Base-by-base conservation (phyloP, 1,284 basidiomycete genomes). In the Ceratobasidium sp. region DNA sequence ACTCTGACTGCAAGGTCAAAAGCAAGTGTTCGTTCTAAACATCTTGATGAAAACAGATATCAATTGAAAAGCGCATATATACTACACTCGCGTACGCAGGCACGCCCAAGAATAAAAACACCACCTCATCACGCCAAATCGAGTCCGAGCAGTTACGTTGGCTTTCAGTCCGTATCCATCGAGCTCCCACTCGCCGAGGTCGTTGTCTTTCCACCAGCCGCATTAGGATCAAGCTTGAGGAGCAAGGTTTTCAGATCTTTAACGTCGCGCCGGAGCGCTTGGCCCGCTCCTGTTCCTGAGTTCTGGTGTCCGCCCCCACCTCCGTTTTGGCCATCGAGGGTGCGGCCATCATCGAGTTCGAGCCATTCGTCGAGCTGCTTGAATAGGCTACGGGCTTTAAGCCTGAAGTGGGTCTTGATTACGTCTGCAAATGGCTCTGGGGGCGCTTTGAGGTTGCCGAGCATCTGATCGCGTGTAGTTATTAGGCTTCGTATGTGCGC, bases 331-430 rank as follows among this genome's bases (percentile, higher is more conserved):
- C 82, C 79, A 2, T 84, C 79, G 0, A 87, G 89, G 6, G 82
- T 64, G 77, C 84, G 87, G 6, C 91, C 89, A 78, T 96, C 94
- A 79, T 96, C 94, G 75, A 88, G 82, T 17, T 82, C 80, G 22
- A 94, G 82, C 94, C 92, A 97, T 77, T 88, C 84, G 79, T 95
- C 92, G n/a, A 97, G 84, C 81, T 96, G 95, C 44, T 85, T 81
- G 24, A 83, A 82, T 76, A 98, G 89, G 0, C 87, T 87, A 53
- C 85, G 85, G 0, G 93, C 89, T 81, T 97, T 97, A 66, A 97
- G 84, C n/a, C 91, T 87, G 85, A 95, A 97, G 82, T 97, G 96
- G 0, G 94, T 96, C 51, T 88, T 89, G 79, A 98, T 92, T 75
- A 96, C 89, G 76, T 94, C 91, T 51, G 84, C 89, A 80, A 95